A percentile compares a stretch with the other conserved stretches of the same genome.
These are phyloP conservation scores for Pichia membranifaciens DNA, from an alignment of 805 yeast species.

Conservation along the genomic window DNA sequence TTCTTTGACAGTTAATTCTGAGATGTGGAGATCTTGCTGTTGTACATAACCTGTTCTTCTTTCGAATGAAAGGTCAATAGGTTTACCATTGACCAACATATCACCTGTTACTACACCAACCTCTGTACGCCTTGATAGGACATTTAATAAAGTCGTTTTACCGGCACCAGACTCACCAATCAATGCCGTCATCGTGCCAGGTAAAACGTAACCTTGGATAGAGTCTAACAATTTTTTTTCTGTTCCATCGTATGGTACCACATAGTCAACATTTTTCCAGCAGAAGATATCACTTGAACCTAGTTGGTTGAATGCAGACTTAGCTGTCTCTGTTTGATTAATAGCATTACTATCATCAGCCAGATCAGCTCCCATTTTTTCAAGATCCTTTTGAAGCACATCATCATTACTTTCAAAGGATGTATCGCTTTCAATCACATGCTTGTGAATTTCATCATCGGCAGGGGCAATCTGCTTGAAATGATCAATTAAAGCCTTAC, in stretches of 20 bases:
- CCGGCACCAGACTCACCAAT: constrained; percentile 68
- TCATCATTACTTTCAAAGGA: background rate
- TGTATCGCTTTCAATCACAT: background rate
- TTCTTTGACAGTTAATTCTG: constrained; percentile 48
- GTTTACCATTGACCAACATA: constrained; percentile 48
- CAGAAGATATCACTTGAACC: constrained; percentile 45
- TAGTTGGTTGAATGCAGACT: constrained; percentile 18
- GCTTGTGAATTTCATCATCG: constrained; percentile 6
- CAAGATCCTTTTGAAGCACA: background rate
- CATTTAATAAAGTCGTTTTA: constrained; percentile 52
- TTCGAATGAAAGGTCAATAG: constrained; percentile 42
- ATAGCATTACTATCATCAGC: constrained; percentile 26
- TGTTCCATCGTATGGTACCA: constrained; percentile 42
- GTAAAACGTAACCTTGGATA: constrained; percentile 41
- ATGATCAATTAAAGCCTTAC: constrained; percentile 23
- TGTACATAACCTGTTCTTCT: constrained; percentile 54
- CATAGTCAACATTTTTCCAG: constrained; percentile 59
- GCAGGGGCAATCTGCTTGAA: constrained; percentile 8
- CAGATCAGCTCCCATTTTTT: background rate
- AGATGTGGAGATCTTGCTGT: constrained; percentile 49
- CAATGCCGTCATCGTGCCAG: constrained; percentile 54
- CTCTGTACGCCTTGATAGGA: constrained; percentile 45
- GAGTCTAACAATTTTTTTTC: constrained; percentile 38
- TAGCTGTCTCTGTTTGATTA: constrained; percentile 24
- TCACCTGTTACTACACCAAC: constrained; percentile 52